Evolutionary conservation across 2,329 filamentous ascomycete species (phyloP).

Genomic region (Calonectria honghensis): DNA sequence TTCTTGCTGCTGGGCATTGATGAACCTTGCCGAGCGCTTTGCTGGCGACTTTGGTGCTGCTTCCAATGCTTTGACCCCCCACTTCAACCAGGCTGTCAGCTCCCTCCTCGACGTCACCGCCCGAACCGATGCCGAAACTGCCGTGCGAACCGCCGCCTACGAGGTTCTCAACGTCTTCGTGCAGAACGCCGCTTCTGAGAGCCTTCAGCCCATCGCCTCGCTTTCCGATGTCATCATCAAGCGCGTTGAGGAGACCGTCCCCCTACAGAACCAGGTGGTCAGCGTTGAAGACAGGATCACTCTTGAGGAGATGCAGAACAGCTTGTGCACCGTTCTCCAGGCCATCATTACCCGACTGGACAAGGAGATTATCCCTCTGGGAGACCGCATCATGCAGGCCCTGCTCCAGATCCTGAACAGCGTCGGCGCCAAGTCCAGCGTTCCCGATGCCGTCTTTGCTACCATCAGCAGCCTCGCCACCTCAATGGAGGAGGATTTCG

Average conservation of each 20-base stretch:
- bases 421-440: slow-evolving; percentile 89
- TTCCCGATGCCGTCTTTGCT: slow-evolving; percentile 95
- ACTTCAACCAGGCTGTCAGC: slow-evolving; percentile 94
- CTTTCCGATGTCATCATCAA: slow-evolving; percentile 93
- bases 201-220: slow-evolving; percentile 85
- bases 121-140: slow-evolving; percentile 86
- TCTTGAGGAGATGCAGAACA: slow-evolving; percentile 98
- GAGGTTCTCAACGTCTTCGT: slow-evolving; percentile 98
- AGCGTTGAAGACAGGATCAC: slow-evolving; percentile 98
- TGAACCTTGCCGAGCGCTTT: slow-evolving; percentile 98
- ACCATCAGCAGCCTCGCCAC: slow-evolving; percentile 94
- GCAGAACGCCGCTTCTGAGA: slow-evolving; percentile 91
- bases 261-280: slow-evolving; percentile 93
- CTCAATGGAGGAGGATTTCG: slow-evolving; percentile 92
- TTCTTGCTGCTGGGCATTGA: slow-evolving; percentile 98
- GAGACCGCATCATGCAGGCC: slow-evolving; percentile 94
- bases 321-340: slow-evolving; percentile 91
- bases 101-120: slow-evolving; percentile 91
- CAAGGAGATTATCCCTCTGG: slow-evolving; percentile 90
- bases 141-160: slow-evolving; percentile 95
- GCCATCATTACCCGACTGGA: slow-evolving; percentile 94
- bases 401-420: slow-evolving; percentile 87
- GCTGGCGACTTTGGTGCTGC: slow-evolving; percentile 86
- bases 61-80: slow-evolving; percentile 89
- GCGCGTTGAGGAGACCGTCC: slow-evolving; percentile 91